Evolutionary conservation across 345 rosid genomes (phyloP), one percentile per base, ranked within the genome.

Genomic region (Eucalyptus regnans): DNA sequence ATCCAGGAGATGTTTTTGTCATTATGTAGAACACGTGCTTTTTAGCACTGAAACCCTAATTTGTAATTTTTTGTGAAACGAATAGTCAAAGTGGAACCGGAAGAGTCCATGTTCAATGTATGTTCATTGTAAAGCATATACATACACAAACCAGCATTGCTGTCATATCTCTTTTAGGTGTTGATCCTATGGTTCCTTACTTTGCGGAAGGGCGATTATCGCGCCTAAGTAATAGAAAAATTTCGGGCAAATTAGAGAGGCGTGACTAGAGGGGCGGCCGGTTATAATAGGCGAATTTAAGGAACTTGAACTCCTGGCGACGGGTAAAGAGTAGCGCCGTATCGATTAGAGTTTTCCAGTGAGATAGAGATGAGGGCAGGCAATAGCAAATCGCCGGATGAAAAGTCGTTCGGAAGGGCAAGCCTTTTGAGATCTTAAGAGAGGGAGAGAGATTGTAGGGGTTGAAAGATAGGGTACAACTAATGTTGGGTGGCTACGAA

Each of bases 201-300:
- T 13, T 64, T n/a, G 76, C 2, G 5, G 41, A 7, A n/a, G 76
- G 18, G 9, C 76, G 7, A 64, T n/a, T n/a, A 64, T 64, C 76
- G 0, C 76, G 7, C 20, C 37, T n/a, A 64, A 64, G 37, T 64
- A n/a, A 62, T 12, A 52, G 7, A 62, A 62, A 62, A 64, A 4
- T 4, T n/a, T n/a, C 10, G 5, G 41, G 10, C 20, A 64, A 64
- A n/a, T n/a, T n/a, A n/a, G 18, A n/a, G 76, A 64, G 37, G 76
- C 3, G 3, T 64, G 20, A n/a, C 5, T 1, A 3, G 16, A 62
- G 31, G 33, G 68, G 0, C 10, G 10, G 1, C 33, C 2, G 15
- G 5, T 64, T 64, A 8, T 64, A 4, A 33, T 33, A 13, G 9
- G 37, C 0, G 3, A n/a, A n/a, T n/a, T 64, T n/a, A n/a, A 64